Evolutionary conservation across 2,329 filamentous ascomycete genomes (phyloP).

Genomic region (Pseudogymnoascus sp.): DNA sequence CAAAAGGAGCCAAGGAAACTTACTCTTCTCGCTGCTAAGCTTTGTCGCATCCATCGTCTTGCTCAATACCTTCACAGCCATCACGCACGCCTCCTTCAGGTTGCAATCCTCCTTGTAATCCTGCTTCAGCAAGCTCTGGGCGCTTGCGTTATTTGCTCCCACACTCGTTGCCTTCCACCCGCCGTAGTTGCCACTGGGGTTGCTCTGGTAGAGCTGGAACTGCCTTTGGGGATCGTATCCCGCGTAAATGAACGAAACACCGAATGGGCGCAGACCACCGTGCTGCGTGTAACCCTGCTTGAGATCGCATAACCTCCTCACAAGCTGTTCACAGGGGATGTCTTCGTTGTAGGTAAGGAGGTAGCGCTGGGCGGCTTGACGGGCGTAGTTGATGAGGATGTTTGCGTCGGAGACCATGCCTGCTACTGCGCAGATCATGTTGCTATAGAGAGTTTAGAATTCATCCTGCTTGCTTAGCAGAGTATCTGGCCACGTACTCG

Average conservation of each 20-base stretch:
- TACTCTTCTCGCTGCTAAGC: conserved; percentile 98
- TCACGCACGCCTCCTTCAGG: conserved; percentile 88
- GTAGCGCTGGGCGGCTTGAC: conserved; percentile 92
- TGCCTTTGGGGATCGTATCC: conserved; percentile 93
- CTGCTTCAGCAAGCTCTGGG: conserved; percentile 94
- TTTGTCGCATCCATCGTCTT: conserved; percentile 99
- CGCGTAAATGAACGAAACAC: conserved; percentile 98
- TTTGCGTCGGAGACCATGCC: conserved; percentile 99
- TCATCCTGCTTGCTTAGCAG: conserved; percentile 4
- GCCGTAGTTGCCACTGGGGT: conserved; percentile 96
- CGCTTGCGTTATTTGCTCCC: conserved; percentile 95
- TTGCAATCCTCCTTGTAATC: conserved; percentile 99
- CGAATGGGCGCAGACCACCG: conserved; percentile 94
- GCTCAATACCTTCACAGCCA: conserved; percentile 97
- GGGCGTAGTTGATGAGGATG: conserved; percentile 99
- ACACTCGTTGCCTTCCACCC: conserved; percentile 99
- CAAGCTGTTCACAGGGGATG: conserved; percentile 97
- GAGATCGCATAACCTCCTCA: conserved; percentile 89
- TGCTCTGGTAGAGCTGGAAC: conserved; percentile 99
- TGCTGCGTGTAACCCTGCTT: conserved; percentile 99
- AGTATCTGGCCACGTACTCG: conserved; percentile 54
- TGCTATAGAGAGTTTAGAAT: conserved; percentile 46
- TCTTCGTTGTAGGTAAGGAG: conserved; percentile 99
- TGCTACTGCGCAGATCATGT: conserved; percentile 99
- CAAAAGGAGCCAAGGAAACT: conserved; percentile 30